Evolutionary conservation across 306 rosid genomes (phyloP), one percentile per base, ranked within the genome.

Genomic region (Benincasa hispida): DNA sequence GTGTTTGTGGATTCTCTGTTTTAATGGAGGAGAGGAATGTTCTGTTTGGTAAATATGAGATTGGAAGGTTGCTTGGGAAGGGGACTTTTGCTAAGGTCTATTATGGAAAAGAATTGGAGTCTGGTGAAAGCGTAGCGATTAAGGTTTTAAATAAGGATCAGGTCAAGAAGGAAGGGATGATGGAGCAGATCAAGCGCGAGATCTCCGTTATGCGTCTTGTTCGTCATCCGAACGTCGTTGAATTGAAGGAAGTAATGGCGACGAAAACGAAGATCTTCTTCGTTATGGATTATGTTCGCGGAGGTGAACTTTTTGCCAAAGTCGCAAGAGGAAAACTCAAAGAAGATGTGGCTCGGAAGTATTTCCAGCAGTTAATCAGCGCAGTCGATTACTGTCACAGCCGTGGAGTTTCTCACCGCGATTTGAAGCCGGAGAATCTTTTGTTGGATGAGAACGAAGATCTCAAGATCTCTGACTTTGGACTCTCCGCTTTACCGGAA

Each of bases 71-170:
- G 0, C 77, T 92, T 24, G 97, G 96, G 3, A 88, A 87, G 61
- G 97, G 96, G 7, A 92, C 97, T 24, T 92, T 90, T 73, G 93
- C 96, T 2, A 92, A 92, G 81, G 97, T 92, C 5, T 88, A 90
- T 63, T 80, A 87, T 60, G 96, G 89, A 45, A 88, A 77, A 73
- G 74, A 84, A 9, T 76, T 86, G 35, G 79, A 22, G 4, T 68
- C 88, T 24, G 89, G 91, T 9, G 92, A 86, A 13, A 86, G 92
- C 72, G 96, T 92, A 24, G 97, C 97, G 13, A 86, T 92, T 32
- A 90, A 92, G 50, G 87, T 92, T 12, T 82, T 92, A 0, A 83
- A 58, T 78, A 92, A 92, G 74, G 91, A 87, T 22, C 89, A 88
- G 61, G 93, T 88, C 68, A 82, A 60, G 79, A 88, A 55, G n/a